phyloP scores from a whole-genome alignment of 2,329 filamentous ascomycete species.

The Xylariaceae sp. region DNA sequence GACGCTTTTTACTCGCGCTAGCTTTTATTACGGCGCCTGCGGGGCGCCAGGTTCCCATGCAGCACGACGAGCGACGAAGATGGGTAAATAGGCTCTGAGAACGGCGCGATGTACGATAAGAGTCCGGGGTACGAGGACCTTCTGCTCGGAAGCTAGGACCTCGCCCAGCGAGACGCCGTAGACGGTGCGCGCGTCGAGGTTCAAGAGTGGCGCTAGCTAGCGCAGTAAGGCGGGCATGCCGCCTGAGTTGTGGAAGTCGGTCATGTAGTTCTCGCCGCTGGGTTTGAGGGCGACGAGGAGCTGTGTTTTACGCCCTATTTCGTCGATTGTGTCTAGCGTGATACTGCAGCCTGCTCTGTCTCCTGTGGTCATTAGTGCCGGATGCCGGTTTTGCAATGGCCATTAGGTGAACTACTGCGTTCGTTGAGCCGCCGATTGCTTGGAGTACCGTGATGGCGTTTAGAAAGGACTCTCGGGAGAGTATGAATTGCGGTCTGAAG shows the following conservation, averaged over 20 bases:
- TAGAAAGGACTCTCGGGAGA: conserved; percentile 73
- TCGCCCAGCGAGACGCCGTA: conserved; percentile 79
- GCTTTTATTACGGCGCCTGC: conserved; percentile 87
- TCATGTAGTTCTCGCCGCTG: conserved; percentile 82
- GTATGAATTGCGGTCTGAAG: conserved; percentile 64
- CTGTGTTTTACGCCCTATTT: conserved; percentile 71
- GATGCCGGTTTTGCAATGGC: conserved; percentile 75
- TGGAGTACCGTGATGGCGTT: conserved; percentile 86
- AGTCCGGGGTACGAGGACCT: conserved; percentile 33
- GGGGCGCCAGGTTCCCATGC: conserved; percentile 76
- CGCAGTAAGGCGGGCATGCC: conserved; percentile 81
- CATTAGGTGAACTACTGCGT: conserved; percentile 80
- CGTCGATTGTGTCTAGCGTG: conserved; percentile 74
- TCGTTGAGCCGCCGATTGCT: conserved; percentile 80
- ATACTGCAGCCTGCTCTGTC: too few species aligned
- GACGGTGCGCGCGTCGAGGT: conserved; percentile 75
- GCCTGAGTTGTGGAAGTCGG: conserved; percentile 86
- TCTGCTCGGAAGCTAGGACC: conserved; percentile 66
- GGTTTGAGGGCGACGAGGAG: conserved; percentile 88
- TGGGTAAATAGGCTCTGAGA: conserved; percentile 62
- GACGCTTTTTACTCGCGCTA: conserved; percentile 75
- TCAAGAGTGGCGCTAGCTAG: conserved; percentile 68
- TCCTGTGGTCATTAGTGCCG: too few species aligned
- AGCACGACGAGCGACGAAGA: conserved; percentile 80
- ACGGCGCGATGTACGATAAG: conserved; percentile 58